Conservation (phyloP, 331 rosid genomes). For the Prunus yedoensis region DNA sequence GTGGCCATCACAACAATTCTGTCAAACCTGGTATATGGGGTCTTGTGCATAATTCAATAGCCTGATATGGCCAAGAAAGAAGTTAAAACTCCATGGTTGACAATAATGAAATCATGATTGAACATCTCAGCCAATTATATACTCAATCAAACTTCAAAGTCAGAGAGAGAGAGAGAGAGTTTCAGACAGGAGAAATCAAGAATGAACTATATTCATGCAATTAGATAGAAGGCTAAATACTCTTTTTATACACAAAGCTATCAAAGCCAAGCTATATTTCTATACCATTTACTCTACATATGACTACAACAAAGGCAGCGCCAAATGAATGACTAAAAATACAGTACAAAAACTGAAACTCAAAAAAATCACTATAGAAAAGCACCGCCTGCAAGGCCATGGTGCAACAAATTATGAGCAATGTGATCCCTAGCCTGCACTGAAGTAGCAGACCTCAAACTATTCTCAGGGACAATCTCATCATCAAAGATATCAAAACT, state of each 20-base stretch:
- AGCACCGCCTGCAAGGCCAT: conserved; percentile 50
- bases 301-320: conserved; percentile 29
- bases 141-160: neutral
- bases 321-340: conserved; percentile 27
- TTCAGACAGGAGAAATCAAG: neutral
- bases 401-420: conserved; percentile 67
- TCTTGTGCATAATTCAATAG: neutral
- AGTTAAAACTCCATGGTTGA: neutral
- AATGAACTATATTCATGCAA: neutral
- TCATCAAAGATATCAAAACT: conserved; percentile 54
- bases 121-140: neutral
- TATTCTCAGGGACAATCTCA: conserved; percentile 46
- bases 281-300: conserved; percentile 15
- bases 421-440: conserved; percentile 59
- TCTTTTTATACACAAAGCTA: conserved; percentile 6
- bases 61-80: conserved; percentile 1
- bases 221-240: neutral
- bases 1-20: neutral
- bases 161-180: neutral
- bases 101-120: neutral
- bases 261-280: neutral
- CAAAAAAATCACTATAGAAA: conserved; percentile 28
- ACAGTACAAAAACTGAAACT: neutral
- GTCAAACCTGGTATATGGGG: conserved; percentile 10
- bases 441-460: conserved; percentile 28